Evolutionary conservation across 2,329 filamentous ascomycete species (phyloP).

Genomic region (Aspergillus brasiliensis): DNA sequence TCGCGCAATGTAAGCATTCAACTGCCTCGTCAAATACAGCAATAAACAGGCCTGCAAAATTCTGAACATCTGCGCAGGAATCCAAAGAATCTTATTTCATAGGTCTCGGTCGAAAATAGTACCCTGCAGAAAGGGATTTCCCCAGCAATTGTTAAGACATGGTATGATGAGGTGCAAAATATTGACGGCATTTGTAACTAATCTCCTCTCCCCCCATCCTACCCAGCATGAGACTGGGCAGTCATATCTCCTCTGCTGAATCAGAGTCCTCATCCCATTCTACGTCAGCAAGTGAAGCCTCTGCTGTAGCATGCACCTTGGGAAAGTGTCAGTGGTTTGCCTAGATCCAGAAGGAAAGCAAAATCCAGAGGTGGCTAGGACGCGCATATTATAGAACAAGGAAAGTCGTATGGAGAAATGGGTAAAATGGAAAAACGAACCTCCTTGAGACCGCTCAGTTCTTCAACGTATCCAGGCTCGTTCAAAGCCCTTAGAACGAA

Average conservation of each 20-base stretch:
- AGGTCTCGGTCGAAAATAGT: conserved; percentile 68
- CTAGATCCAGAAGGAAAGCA: background rate
- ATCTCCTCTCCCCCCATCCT: background rate
- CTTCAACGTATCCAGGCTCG: conserved; percentile 65
- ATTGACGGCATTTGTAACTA: background rate
- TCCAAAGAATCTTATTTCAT: conserved; percentile 88
- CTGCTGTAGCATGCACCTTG: conserved; percentile 50
- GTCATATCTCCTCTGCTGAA: conserved; percentile 36
- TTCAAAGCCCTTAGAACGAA: conserved; percentile 63
- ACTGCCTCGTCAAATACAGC: background rate
- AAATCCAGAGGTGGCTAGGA: background rate
- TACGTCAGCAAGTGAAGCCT: conserved; percentile 47
- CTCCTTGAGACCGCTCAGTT: conserved; percentile 63
- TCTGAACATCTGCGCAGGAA: conserved; percentile 56
- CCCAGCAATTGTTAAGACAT: background rate
- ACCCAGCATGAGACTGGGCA: background rate
- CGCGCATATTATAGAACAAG: background rate
- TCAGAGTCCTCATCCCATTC: conserved; percentile 49
- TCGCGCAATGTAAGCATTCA: conserved; percentile 69
- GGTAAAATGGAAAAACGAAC: conserved; percentile 28
- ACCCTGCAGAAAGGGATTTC: conserved; percentile 35
- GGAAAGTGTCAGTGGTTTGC: conserved; percentile 21
- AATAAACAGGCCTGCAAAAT: background rate
- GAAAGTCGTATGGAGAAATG: conserved; percentile 24
- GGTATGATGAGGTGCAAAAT: background rate